These are phyloP conservation scores for Lipomyces sp. DNA, from an alignment of 805 yeast genomes.

Conservation along the genomic window DNA sequence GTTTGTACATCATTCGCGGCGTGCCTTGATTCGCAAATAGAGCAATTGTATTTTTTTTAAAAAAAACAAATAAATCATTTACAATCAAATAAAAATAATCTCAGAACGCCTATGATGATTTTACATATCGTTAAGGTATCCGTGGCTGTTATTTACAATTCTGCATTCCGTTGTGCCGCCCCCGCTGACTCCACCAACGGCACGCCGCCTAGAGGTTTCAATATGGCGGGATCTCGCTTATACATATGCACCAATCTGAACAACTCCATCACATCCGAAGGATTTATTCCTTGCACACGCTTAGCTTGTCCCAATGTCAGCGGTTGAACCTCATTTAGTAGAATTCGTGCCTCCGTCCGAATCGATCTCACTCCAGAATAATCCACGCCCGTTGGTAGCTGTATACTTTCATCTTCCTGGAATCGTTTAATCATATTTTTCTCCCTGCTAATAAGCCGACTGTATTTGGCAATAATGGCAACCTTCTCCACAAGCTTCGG, in stretches of 20 bases:
- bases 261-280: constrained; percentile 85
- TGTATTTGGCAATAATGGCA: constrained; percentile 80
- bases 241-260: constrained; percentile 45
- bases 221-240: constrained; percentile 10
- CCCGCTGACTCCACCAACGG: background rate
- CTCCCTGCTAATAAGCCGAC: constrained; percentile 78
- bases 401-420: constrained; percentile 76
- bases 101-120: too few relatives aligned
- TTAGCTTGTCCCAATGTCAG: constrained; percentile 93
- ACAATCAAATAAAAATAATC: background rate
- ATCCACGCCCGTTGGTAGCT: constrained; percentile 69
- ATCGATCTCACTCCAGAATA: constrained; percentile 60
- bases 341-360: constrained; percentile 38
- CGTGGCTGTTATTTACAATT: background rate
- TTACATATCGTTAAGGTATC: too few relatives aligned
- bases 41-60: too few relatives aligned
- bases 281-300: constrained; percentile 92
- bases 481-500: constrained; percentile 63
- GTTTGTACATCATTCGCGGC: constrained; percentile 16
- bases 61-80: background rate
- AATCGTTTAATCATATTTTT: constrained; percentile 72
- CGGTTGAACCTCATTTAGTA: constrained; percentile 78
- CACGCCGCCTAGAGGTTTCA: background rate
- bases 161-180: background rate
- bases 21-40: constrained; percentile 13